Base-by-base conservation (phyloP, 2,329 filamentous ascomycete species). In the Fusarium scirpi region DNA sequence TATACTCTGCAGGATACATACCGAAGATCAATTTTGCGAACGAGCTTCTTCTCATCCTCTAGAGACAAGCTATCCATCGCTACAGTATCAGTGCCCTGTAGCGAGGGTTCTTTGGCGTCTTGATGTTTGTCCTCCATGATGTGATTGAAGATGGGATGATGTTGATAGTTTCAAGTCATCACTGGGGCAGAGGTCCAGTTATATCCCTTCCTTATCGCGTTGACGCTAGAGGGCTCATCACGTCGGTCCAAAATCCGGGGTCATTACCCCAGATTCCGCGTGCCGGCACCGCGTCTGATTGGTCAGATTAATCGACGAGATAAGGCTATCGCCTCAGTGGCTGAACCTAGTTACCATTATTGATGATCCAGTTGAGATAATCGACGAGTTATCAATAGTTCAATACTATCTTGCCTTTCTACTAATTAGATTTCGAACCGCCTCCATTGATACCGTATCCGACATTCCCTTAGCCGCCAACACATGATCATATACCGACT, bases 401-500 rank as follows among this genome's bases (percentile, higher is more conserved):
- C 11, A 29, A 12, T 6, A 29, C 11, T 29, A 12, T 29, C 27
- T 29, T 29, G 27, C 27, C 27, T 41, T 44, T 20, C 18, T 48
- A 13, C 61, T 48, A 48, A 63, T 24, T 32, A 64, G n/a, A 2
- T 38, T 43, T 10, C 61, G 27, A 30, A 64, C 24, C 48, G 27
- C 29, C 16, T 30, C 34, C 48, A 64, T 63, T 2, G 58, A 48
- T 29, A 64, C 41, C 48, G 13, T 32, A 48, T 20, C 58, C 48
- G 61, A 64, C 34, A 6, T 6, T 56, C 43, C 40, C 49, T 55
- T 72, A 32, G 69, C 69, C 58, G 59, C 49, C 18, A 52, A 20
- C 0, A 62, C 32, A 4, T 62, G 32, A 22, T 62, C 46, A 22
- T 64, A 53, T 1, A 67, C 45, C 10, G 66, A 55, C 54, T 65